These are phyloP conservation scores for Tuber aestivum DNA, from an alignment of 495 filamentous ascomycete genomes.

Conservation along the genomic window DNA sequence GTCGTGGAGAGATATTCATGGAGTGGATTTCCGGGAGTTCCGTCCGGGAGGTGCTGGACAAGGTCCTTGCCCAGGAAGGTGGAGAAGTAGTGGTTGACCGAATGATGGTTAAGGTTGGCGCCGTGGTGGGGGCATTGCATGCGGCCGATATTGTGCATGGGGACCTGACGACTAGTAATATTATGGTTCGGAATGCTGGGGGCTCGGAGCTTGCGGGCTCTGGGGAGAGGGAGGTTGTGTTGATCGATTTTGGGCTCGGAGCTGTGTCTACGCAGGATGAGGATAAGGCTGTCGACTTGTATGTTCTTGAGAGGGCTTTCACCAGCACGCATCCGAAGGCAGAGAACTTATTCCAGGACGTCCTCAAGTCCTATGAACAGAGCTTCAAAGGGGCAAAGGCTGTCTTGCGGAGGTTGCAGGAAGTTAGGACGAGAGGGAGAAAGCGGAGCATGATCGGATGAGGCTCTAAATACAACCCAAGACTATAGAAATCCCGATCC, in stretches of 20 bases:
- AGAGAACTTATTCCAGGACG: conserved; percentile 64
- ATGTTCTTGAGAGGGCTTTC: conserved; percentile 95
- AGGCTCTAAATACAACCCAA: background rate
- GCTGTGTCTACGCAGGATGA: conserved; percentile 77
- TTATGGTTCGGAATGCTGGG: conserved; percentile 62
- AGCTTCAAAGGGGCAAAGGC: conserved; percentile 35
- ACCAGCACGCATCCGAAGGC: conserved; percentile 86
- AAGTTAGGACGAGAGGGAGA: conserved; percentile 90
- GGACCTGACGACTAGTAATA: conserved; percentile 94
- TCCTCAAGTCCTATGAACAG: conserved; percentile 55
- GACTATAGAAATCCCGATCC: background rate
- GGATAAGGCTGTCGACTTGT: conserved; percentile 92
- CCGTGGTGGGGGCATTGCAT: conserved; percentile 73
- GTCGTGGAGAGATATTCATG: conserved; percentile 71
- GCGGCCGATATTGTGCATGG: conserved; percentile 80
- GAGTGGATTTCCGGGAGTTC: conserved; percentile 81
- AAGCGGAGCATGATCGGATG: conserved; percentile 96
- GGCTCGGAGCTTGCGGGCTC: conserved; percentile 33
- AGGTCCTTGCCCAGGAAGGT: conserved; percentile 53
- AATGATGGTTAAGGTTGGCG: conserved; percentile 65
- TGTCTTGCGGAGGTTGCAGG: conserved; percentile 64
- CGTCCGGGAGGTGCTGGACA: conserved; percentile 61
- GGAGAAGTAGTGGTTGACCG: conserved; percentile 46
- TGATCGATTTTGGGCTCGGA: conserved; percentile 95
- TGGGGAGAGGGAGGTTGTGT: conserved; percentile 66